Evolutionary conservation across 2,329 filamentous ascomycete species (phyloP).

Genomic region (Didymosphaeria variabile): DNA sequence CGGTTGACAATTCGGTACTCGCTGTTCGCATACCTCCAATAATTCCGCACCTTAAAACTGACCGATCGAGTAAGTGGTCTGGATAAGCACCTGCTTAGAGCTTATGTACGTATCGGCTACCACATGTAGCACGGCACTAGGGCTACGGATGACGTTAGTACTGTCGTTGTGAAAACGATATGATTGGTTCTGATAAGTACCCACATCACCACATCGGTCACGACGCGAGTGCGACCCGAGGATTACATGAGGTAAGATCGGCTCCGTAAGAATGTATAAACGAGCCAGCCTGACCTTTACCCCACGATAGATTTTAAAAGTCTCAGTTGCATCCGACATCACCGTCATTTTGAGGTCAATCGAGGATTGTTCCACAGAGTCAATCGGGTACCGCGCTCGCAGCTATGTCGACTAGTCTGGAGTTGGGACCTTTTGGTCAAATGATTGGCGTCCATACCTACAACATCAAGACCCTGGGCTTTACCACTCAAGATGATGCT

Average conservation of each 20-base stretch:
- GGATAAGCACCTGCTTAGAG: not conserved
- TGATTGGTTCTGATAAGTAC: not conserved
- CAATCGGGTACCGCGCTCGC: not conserved
- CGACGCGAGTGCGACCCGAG: not conserved
- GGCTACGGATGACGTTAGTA: not conserved
- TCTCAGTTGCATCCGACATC: not conserved
- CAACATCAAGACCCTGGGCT: slow-evolving; percentile 3
- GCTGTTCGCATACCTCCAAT: not conserved
- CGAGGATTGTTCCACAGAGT: too few relatives aligned
- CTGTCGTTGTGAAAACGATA: not conserved
- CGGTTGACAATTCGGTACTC: not conserved
- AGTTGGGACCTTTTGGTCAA: slow-evolving; percentile 3
- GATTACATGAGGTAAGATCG: slow-evolving; percentile 4
- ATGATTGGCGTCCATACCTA: slow-evolving; percentile 7
- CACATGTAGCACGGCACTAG: not conserved
- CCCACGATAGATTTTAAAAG: too few relatives aligned
- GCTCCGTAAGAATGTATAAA: not conserved
- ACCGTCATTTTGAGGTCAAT: not conserved
- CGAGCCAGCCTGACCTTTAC: not conserved
- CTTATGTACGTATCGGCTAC: not conserved
- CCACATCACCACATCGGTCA: not conserved
- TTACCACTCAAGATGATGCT: not conserved
- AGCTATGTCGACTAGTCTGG: not conserved
- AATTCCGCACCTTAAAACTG: not conserved
- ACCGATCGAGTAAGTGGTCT: not conserved